Conservation (phyloP, 1,284 basidiomycete species). For the Athelia sp. region DNA sequence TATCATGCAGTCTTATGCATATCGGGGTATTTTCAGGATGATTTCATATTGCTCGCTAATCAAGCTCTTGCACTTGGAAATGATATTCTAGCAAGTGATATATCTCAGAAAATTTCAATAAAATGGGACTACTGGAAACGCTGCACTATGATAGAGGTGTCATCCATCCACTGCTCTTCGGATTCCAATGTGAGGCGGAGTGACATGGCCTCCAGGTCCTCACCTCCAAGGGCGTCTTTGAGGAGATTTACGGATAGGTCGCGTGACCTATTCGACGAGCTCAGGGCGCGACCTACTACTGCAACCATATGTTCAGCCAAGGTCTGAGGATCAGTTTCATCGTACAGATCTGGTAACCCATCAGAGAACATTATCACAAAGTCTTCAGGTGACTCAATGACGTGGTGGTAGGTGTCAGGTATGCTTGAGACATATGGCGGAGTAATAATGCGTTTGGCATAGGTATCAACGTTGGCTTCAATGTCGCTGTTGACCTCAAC, state of each 20-base stretch:
- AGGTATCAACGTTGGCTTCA: constrained; percentile 28
- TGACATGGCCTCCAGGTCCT: constrained; percentile 13
- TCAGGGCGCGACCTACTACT: constrained; percentile 24
- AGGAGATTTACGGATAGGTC: constrained; percentile 21
- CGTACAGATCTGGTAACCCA: constrained; percentile 51
- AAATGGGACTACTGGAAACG: background rate
- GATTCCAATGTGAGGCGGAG: constrained; percentile 13
- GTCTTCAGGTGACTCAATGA: constrained; percentile 18
- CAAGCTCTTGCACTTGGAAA: too few relatives aligned
- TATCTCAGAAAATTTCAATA: too few relatives aligned
- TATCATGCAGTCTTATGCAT: too few relatives aligned
- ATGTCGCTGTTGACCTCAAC: constrained; percentile 44
- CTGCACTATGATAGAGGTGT: constrained; percentile 21
- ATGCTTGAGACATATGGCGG: constrained; percentile 55
- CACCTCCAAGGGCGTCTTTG: constrained; percentile 10
- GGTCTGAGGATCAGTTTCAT: constrained; percentile 27
- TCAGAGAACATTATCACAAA: constrained; percentile 53
- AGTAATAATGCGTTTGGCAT: constrained; percentile 42
- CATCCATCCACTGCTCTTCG: constrained; percentile 20
- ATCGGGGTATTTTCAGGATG: too few relatives aligned
- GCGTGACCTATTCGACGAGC: constrained; percentile 14
- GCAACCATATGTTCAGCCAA: constrained; percentile 38
- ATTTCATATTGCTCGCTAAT: too few relatives aligned
- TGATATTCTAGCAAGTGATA: too few relatives aligned
- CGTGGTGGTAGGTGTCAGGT: constrained; percentile 45